phyloP scores from a whole-genome alignment of 306 rosid genomes.

The Astragalus membranaceus region DNA sequence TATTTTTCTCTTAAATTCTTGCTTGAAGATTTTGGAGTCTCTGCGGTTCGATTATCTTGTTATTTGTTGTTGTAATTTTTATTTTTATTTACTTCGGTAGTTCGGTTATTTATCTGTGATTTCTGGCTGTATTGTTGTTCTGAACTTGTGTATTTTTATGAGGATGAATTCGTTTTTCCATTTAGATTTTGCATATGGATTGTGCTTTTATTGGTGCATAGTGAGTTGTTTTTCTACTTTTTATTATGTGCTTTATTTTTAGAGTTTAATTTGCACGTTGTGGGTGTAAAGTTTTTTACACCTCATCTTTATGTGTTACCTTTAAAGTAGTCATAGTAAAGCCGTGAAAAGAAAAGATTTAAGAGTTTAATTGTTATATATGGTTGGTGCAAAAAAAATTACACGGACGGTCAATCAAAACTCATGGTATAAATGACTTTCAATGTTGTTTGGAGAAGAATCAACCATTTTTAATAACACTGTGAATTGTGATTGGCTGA shows the following conservation, averaged over 20 bases:
- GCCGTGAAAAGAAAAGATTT: too few species aligned
- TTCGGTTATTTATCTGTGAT: not conserved
- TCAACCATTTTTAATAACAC: too few species aligned
- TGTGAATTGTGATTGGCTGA: too few species aligned
- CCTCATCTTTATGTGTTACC: too few species aligned
- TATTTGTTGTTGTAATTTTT: not conserved
- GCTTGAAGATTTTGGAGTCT: not conserved
- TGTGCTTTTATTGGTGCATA: not conserved
- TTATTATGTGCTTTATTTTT: not conserved
- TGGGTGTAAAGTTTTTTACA: too few species aligned
- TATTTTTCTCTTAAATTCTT: not conserved
- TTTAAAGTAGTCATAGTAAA: too few species aligned
- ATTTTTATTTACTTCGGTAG: not conserved
- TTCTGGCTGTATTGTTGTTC: not conserved
- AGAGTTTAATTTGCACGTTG: not conserved
- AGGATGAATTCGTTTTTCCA: not conserved
- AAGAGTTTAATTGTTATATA: too few species aligned
- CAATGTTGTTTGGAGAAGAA: too few species aligned
- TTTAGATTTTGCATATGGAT: not conserved
- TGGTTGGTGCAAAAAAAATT: too few species aligned
- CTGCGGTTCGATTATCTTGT: not conserved
- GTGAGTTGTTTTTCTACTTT: not conserved
- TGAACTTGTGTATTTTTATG: not conserved
- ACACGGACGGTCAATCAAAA: too few species aligned
- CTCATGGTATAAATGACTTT: too few species aligned